Evolutionary conservation across 169 alveolate species (phyloP).

Genomic region (Babesia ovata): DNA sequence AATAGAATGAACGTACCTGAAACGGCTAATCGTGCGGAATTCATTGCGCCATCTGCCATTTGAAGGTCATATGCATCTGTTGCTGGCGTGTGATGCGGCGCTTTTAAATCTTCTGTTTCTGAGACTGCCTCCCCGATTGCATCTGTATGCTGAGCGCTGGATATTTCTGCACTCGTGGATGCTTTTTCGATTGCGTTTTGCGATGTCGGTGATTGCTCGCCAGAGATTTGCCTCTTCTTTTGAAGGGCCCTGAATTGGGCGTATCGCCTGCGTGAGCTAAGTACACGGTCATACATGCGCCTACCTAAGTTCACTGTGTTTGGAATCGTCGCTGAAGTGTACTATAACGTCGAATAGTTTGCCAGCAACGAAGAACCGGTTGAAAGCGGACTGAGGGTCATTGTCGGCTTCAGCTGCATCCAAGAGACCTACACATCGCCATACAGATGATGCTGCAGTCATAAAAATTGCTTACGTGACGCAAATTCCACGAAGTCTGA

Average conservation of each 20-base stretch:
- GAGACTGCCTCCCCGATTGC: not conserved
- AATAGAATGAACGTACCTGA: not conserved
- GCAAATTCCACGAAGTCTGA: conserved; percentile 1
- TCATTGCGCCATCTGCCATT: not conserved
- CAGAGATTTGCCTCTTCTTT: not conserved
- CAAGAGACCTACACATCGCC: not conserved
- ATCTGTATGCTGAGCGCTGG: too few relatives aligned
- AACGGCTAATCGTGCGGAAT: conserved; percentile 5
- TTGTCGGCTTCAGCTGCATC: conserved; percentile 8
- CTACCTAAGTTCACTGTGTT: not conserved
- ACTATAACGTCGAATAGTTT: conserved; percentile 4
- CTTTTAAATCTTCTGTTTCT: too few relatives aligned
- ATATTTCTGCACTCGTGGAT: not conserved
- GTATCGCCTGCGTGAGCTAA: not conserved
- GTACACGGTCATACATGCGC: not conserved
- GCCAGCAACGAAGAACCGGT: not conserved
- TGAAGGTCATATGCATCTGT: not conserved
- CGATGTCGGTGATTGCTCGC: not conserved
- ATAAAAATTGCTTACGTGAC: not conserved
- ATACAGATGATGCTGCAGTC: not conserved
- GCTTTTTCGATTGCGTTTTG: not conserved
- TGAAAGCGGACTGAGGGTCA: conserved; percentile 9
- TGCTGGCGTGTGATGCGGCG: not conserved
- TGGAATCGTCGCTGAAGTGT: not conserved
- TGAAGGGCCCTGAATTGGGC: conserved; percentile 7